Conservation (phyloP, 805 yeast species). For the Saccharomycopsis sp. region DNA sequence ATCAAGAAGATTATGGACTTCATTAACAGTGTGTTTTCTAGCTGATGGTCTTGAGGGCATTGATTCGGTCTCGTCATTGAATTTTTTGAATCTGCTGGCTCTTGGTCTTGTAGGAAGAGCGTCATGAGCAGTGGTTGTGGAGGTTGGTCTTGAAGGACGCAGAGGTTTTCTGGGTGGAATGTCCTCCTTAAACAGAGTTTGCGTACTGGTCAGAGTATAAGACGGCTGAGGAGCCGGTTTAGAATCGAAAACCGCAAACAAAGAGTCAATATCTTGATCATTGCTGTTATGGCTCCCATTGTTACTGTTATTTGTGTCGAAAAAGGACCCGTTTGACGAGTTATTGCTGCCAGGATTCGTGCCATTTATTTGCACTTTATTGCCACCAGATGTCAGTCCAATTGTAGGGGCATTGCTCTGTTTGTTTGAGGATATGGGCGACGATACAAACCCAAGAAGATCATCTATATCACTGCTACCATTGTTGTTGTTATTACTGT, state of each 20-base stretch:
- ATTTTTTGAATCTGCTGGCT: background rate
- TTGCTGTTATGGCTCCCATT: conserved; percentile 2
- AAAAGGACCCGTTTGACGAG: too few species aligned
- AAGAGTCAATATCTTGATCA: conserved; percentile 26
- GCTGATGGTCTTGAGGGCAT: background rate
- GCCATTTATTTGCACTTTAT: background rate
- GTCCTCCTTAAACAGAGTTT: too few species aligned
- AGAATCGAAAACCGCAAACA: conserved; percentile 29
- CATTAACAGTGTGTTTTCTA: background rate
- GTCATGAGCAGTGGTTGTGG: background rate
- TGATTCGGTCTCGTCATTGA: background rate
- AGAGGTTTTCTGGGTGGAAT: conserved; percentile 1
- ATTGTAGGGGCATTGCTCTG: background rate
- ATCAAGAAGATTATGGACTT: conserved; percentile 15
- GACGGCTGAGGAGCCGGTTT: conserved; percentile 11
- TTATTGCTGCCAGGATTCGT: background rate
- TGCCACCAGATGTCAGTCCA: background rate
- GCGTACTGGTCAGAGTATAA: too few species aligned
- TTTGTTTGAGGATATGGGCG: background rate
- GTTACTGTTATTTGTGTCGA: background rate
- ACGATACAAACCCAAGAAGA: conserved; percentile 4
- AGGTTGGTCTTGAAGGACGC: background rate
- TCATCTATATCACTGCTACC: conserved; percentile 4
- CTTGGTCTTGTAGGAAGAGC: background rate
- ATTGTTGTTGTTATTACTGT: background rate